Percentiles rank a stretch among this genome's conserved stretches.
Conservation (phyloP, 352 stramenopile genomes). For the Pythium plurisporium region DNA sequence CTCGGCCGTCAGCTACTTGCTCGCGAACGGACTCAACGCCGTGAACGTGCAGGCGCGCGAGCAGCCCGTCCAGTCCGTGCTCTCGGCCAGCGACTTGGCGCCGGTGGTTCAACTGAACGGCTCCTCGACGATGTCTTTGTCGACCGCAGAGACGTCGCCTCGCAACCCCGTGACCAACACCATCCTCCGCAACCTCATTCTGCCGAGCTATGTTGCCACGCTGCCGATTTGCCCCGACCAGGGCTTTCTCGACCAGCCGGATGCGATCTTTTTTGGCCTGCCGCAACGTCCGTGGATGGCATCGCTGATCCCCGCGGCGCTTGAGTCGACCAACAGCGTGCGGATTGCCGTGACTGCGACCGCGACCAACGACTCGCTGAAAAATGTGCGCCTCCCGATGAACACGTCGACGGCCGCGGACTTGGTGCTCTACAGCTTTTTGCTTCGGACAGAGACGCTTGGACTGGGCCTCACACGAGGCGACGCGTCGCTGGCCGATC, state of each 20-base stretch:
- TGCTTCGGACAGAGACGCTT: too few species aligned
- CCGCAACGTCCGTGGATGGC: background rate
- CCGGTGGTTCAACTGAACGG: background rate
- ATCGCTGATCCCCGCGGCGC: background rate
- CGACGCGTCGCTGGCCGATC: too few species aligned
- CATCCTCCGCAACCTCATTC: background rate
- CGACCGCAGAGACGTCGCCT: background rate
- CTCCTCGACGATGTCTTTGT: background rate
- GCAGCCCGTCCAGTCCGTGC: background rate
- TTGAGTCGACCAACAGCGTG: background rate
- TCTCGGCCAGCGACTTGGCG: background rate
- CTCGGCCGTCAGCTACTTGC: background rate
- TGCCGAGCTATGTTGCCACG: background rate
- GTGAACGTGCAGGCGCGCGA: constrained; percentile 4
- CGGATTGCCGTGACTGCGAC: background rate
- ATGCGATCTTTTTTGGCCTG: background rate
- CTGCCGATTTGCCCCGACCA: background rate
- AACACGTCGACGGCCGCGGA: background rate
- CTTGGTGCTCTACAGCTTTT: background rate
- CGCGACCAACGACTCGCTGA: background rate
- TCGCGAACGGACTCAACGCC: constrained; percentile 1
- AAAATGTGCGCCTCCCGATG: background rate
- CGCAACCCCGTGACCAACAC: background rate
- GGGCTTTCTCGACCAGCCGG: background rate
- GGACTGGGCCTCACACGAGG: too few species aligned